Percentiles rank a stretch among this genome's conserved stretches.
Conservation (phyloP, 331 rosid genomes). For the Saraca asoca region DNA sequence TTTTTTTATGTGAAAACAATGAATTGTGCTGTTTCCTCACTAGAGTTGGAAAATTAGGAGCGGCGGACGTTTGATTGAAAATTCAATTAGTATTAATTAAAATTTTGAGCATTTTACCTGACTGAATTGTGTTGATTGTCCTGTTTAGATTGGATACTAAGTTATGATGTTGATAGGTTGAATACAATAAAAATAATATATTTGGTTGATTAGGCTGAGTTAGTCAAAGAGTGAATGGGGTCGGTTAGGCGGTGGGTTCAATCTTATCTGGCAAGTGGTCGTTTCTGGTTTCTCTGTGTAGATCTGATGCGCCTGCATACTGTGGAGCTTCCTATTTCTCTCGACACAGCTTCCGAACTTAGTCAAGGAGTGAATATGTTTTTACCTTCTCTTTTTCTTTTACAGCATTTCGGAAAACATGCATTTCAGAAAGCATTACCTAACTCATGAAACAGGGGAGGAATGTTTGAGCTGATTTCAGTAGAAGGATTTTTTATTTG, state of each 20-base stretch:
- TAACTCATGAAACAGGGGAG: no score
- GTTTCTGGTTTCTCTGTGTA: constrained; percentile 24
- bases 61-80: background rate
- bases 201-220: constrained; percentile 13
- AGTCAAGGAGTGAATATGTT: no score
- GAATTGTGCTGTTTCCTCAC: background rate
- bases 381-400: no score
- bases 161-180: constrained; percentile 13
- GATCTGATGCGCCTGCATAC: constrained; percentile 7
- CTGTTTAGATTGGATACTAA: constrained; percentile 23
- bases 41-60: background rate
- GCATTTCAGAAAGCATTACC: no score
- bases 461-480: no score
- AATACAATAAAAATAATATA: constrained; percentile 26
- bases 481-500: no score
- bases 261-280: constrained; percentile 18
- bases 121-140: constrained; percentile 1
- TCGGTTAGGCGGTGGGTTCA: constrained; percentile 6
- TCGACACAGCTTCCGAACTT: no score
- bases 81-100: background rate
- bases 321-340: background rate
- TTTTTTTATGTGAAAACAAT: background rate
- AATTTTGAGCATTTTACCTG: background rate
- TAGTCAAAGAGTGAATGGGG: constrained; percentile 19
- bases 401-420: no score